Conservation (phyloP, 1,284 basidiomycete species). For the Apiotrichum domesticum region DNA sequence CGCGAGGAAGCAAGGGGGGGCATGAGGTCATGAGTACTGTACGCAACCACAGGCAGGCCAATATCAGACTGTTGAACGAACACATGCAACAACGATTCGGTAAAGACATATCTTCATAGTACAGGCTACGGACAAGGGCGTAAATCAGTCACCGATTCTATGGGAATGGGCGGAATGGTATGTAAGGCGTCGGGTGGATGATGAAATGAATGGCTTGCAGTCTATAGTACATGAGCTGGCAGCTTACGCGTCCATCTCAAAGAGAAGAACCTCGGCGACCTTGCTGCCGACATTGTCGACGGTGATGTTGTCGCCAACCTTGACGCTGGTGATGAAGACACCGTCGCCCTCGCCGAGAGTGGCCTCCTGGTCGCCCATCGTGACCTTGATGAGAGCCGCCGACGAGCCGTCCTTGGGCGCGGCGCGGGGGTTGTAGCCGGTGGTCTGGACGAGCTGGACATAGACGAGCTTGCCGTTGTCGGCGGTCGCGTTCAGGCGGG, state of each 20-base stretch:
- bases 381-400: slow-evolving; percentile 26
- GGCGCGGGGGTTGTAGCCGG: slow-evolving; percentile 61
- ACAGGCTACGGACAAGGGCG: too few relatives aligned
- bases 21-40: too few relatives aligned
- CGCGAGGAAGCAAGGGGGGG: too few relatives aligned
- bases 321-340: slow-evolving; percentile 57
- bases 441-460: slow-evolving; percentile 57
- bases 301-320: slow-evolving; percentile 49
- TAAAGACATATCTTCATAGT: too few relatives aligned
- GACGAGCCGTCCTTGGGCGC: slow-evolving; percentile 26
- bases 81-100: too few relatives aligned
- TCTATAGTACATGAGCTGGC: not conserved
- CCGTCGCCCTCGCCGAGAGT: slow-evolving; percentile 63
- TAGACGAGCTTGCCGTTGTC: slow-evolving; percentile 41
- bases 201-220: too few relatives aligned
- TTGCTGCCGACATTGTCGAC: slow-evolving; percentile 57
- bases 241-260: slow-evolving; percentile 55
- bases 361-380: slow-evolving; percentile 44
- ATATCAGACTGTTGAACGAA: too few relatives aligned
- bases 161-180: too few relatives aligned
- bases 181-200: too few relatives aligned
- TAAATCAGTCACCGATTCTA: too few relatives aligned
- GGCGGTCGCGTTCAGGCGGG: slow-evolving; percentile 10
- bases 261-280: slow-evolving; percentile 63
- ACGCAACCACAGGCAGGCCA: too few relatives aligned